These are phyloP conservation scores for Acephala macrosclerotiorum DNA, from an alignment of 2,329 filamentous ascomycete species.

Conservation along the genomic window DNA sequence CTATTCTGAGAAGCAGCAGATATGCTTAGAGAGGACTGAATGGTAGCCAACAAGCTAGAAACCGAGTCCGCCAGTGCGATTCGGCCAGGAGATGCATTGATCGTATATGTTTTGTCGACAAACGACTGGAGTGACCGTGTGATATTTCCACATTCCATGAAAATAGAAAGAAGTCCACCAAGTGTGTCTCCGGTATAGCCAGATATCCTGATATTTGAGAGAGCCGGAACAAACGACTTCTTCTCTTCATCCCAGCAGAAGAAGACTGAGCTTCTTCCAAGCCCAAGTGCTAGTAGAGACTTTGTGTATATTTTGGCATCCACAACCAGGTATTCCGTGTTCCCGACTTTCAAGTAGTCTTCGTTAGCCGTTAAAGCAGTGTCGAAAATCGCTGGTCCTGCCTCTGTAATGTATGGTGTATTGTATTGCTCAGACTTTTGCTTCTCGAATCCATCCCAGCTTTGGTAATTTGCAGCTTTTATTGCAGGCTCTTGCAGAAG, in stretches of 20 bases:
- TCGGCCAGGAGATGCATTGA: conserved; percentile 38
- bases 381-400: conserved; percentile 71
- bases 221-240: conserved; percentile 58
- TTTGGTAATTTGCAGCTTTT: conserved; percentile 56
- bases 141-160: conserved; percentile 46
- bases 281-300: conserved; percentile 69
- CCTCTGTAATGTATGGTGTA: conserved; percentile 71
- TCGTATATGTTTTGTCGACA: conserved; percentile 40
- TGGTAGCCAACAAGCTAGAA: conserved; percentile 45
- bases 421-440: conserved; percentile 47
- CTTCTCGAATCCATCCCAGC: conserved; percentile 73
- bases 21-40: conserved; percentile 42
- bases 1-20: conserved; percentile 37
- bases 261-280: conserved; percentile 76
- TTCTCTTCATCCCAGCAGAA: conserved; percentile 66
- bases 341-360: conserved; percentile 50
- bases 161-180: conserved; percentile 49
- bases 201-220: conserved; percentile 58
- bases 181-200: conserved; percentile 58
- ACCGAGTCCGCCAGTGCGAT: conserved; percentile 47
- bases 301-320: conserved; percentile 57
- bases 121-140: conserved; percentile 42
- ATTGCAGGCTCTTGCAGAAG: conserved; percentile 44
- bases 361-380: conserved; percentile 57
- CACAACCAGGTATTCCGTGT: conserved; percentile 52